Conservation (phyloP, 495 filamentous ascomycete species). For the Xylaria longipes region DNA sequence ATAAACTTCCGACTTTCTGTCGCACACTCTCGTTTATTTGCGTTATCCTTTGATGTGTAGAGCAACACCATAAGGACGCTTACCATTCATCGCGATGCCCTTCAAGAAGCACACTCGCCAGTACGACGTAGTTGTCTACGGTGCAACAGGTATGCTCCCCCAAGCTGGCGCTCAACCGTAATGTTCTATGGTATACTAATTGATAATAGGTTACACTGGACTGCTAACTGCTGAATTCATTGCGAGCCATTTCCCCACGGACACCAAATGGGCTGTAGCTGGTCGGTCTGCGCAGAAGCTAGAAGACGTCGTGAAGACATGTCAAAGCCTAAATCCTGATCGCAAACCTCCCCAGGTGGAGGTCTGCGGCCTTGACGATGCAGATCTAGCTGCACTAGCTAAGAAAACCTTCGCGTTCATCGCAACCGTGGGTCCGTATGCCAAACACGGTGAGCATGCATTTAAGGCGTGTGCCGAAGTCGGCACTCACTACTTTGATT, state of each 20-base stretch:
- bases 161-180: background rate
- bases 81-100: slow-evolving; percentile 38
- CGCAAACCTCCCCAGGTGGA: slow-evolving; percentile 51
- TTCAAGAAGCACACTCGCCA: slow-evolving; percentile 59
- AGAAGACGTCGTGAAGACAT: slow-evolving; percentile 66
- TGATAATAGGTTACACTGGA: slow-evolving; percentile 79
- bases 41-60: slow-evolving; percentile 5
- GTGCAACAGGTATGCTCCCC: slow-evolving; percentile 60
- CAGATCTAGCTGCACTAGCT: slow-evolving; percentile 69
- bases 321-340: slow-evolving; percentile 71
- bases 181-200: slow-evolving; percentile 29
- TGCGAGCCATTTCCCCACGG: slow-evolving; percentile 71
- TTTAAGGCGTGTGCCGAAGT: slow-evolving; percentile 86
- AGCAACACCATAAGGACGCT: background rate
- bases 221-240: slow-evolving; percentile 80
- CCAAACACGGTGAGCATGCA: slow-evolving; percentile 76
- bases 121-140: slow-evolving; percentile 86
- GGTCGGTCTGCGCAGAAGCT: slow-evolving; percentile 81
- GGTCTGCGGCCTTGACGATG: slow-evolving; percentile 63
- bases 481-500: slow-evolving; percentile 92
- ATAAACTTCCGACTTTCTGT: background rate
- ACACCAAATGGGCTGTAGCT: slow-evolving; percentile 88
- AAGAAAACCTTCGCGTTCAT: slow-evolving; percentile 80
- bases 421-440: slow-evolving; percentile 86
- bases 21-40: background rate